These are phyloP conservation scores for Calonectria pseudoreteaudii DNA, from an alignment of 2,329 filamentous ascomycete genomes.

Conservation along the genomic window DNA sequence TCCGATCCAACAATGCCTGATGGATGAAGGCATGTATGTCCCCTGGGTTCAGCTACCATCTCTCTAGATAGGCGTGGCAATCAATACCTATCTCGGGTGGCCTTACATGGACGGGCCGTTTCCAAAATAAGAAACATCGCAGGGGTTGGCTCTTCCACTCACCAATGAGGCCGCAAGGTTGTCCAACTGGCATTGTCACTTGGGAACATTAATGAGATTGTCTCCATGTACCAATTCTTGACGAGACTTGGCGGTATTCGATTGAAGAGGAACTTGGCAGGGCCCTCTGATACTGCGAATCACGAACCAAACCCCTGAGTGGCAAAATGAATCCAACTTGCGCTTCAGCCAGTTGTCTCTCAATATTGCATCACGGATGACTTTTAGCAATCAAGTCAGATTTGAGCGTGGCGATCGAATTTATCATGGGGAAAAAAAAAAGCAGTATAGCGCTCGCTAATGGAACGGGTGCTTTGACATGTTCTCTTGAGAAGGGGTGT, in stretches of 20 bases:
- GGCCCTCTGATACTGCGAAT: neutral
- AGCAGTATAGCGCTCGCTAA: neutral
- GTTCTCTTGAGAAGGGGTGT: constrained; percentile 3
- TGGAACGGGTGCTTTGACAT: neutral
- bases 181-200: neutral
- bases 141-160: neutral
- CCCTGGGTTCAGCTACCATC: neutral
- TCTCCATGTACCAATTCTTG: neutral
- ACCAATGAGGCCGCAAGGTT: neutral
- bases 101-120: neutral
- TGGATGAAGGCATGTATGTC: neutral
- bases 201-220: neutral
- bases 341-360: neutral
- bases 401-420: neutral
- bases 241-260: neutral
- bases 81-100: neutral
- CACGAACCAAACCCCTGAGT: neutral
- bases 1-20: neutral
- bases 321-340: neutral
- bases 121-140: constrained; percentile 1
- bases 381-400: neutral
- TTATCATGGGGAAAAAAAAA: constrained; percentile 9
- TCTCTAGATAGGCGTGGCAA: neutral
- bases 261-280: neutral
- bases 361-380: neutral